Base-by-base conservation (phyloP, 768 basidiomycete species). In the Russula brevipes region DNA sequence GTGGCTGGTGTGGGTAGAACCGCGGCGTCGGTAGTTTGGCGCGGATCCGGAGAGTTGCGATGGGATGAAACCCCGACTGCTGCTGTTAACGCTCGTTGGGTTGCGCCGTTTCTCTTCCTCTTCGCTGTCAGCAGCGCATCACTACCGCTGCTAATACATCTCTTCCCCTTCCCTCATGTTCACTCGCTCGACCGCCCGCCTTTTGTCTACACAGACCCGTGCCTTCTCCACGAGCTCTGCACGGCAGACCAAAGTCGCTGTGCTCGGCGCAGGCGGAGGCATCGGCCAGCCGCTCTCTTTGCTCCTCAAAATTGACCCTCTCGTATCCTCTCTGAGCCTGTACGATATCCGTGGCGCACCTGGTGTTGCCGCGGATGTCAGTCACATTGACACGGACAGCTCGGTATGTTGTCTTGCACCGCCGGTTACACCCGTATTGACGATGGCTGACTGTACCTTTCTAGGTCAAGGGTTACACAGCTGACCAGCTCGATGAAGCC, bases 231-330 rank as follows among this genome's bases (percentile, higher is more conserved):
- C 90, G 33, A 86, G 87, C 30, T 79, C 83, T 31, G 72, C 85
- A 50, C 83, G 86, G 71, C 82, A 81, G 67, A 87, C 86, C 69
- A 95, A 94, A 80, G 96, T 97, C 75, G 90, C 91, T 55, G 95
- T 99, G 64, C 91, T 97, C 75, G 96, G 96, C 71, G 97, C 97
- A 65, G 96, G 93, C 71, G 96, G 96, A 82, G 96, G 96, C 76
- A 98, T 98, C 75, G 96, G 96, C 75, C 96, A 98, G 77, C 95
- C 96, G 72, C 80, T 98, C 71, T 96, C 94, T 53, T 79, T 98
- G 68, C 82, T 97, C 68, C 86, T 98, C 75, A 98, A 98, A 82
- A 84, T 79, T 68, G 90, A 99, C 81, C 93, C 93, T 47, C 79
- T 94, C 69, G 90, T 97, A 74, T 85, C 85, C 58, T 84, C 87